Conservation (phyloP, 768 basidiomycete species). For the Mycena rosella region DNA sequence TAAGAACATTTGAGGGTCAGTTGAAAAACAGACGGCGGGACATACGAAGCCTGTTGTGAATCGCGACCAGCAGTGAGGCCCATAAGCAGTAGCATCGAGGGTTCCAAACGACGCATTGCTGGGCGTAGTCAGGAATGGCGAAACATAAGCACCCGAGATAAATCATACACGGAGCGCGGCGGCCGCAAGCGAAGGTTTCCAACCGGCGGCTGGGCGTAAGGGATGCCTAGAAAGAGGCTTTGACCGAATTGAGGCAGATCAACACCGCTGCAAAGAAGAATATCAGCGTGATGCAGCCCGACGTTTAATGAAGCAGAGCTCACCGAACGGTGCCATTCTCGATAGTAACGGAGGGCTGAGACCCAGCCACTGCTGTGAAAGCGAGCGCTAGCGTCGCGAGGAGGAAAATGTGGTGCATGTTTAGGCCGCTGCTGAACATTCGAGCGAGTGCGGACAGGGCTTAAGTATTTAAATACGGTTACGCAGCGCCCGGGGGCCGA, state of each 20-base stretch:
- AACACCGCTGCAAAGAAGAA: slow-evolving; percentile 18
- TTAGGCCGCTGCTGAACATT: not conserved
- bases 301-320: not conserved
- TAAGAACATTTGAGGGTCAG: not conserved
- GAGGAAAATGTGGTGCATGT: slow-evolving; percentile 10
- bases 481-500: not conserved
- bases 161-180: slow-evolving; percentile 45
- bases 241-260: slow-evolving; percentile 41
- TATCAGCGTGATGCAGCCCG: too few relatives aligned
- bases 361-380: slow-evolving; percentile 13
- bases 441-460: not conserved
- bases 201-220: slow-evolving; percentile 51
- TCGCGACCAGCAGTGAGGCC: slow-evolving; percentile 33
- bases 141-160: not conserved
- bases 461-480: slow-evolving; percentile 8
- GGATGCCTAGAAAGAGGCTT: slow-evolving; percentile 51
- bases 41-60: slow-evolving; percentile 36
- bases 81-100: slow-evolving; percentile 39
- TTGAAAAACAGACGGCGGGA: not conserved
- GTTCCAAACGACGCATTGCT: slow-evolving; percentile 48
- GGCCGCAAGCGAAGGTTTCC: slow-evolving; percentile 50
- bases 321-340: slow-evolving; percentile 33
- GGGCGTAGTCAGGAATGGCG: slow-evolving; percentile 31
- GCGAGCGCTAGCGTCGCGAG: slow-evolving; percentile 19
- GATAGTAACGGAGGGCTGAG: slow-evolving; percentile 35